These are phyloP conservation scores for Stellera chamaejasme DNA, from an alignment of 345 rosid species.

Conservation along the genomic window DNA sequence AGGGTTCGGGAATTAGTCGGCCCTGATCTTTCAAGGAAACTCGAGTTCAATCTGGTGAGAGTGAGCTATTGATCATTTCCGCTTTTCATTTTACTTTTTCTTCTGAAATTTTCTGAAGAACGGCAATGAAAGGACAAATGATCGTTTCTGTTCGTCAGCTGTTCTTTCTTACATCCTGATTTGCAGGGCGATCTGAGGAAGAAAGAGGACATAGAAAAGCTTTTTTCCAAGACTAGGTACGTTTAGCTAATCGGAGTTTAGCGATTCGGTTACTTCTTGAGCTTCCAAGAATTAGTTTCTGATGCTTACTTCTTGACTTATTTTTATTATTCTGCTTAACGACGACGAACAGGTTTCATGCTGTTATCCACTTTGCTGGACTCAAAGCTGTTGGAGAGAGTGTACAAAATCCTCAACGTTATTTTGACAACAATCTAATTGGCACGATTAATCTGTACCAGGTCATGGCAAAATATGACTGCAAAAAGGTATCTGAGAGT, in stretches of 20 bases:
- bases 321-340: slow-evolving; percentile 8
- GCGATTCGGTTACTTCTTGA: neutral
- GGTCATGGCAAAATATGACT: slow-evolving; percentile 60
- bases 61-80: neutral
- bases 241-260: slow-evolving; percentile 5
- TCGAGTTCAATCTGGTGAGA: slow-evolving; percentile 68
- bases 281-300: neutral
- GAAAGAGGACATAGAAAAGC: slow-evolving; percentile 74
- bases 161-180: neutral
- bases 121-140: neutral
- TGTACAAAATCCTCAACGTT: slow-evolving; percentile 65
- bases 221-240: slow-evolving; percentile 62
- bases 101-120: neutral
- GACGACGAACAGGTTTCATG: slow-evolving; percentile 54
- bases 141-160: neutral
- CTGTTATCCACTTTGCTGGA: slow-evolving; percentile 95
- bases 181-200: slow-evolving; percentile 89
- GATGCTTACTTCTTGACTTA: neutral
- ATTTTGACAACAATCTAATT: slow-evolving; percentile 69
- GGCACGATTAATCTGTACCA: slow-evolving; percentile 72
- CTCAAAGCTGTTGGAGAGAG: slow-evolving; percentile 94
- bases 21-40: slow-evolving; percentile 58
- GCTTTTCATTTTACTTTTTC: neutral
- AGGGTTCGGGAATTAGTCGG: slow-evolving; percentile 76
- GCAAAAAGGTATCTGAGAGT: slow-evolving; percentile 39